These are phyloP conservation scores for Umbilicus rupestris DNA, from an alignment of 164 flowering plant species.

Conservation along the genomic window DNA sequence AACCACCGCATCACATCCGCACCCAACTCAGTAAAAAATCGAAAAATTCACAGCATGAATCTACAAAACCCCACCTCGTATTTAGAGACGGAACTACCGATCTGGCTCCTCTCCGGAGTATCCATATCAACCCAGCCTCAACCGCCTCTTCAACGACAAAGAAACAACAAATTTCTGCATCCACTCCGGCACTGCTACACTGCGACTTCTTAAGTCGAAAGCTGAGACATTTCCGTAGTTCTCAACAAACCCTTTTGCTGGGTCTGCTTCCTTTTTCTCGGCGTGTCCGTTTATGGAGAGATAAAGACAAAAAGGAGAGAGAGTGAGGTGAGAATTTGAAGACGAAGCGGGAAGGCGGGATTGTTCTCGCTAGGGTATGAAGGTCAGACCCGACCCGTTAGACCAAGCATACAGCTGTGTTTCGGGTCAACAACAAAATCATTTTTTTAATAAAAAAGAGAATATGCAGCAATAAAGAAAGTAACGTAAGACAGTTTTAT, in stretches of 20 bases:
- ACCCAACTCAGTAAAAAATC: too few species aligned
- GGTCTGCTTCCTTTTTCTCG: not conserved
- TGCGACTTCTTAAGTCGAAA: too few species aligned
- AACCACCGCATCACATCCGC: not conserved
- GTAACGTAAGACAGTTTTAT: too few species aligned
- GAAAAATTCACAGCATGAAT: not conserved
- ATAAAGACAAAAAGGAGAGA: not conserved
- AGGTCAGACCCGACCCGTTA: not conserved
- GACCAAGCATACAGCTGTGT: not conserved
- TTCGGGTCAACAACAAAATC: not conserved
- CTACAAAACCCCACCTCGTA: constrained; percentile 47
- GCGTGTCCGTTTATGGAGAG: constrained; percentile 5
- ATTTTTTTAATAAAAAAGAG: not conserved
- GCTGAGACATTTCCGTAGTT: constrained; percentile 1
- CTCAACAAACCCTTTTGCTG: not conserved
- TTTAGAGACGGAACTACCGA: constrained; percentile 44
- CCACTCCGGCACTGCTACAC: not conserved
- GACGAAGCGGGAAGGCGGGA: constrained; percentile 8
- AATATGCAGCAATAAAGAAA: not conserved
- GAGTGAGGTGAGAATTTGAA: constrained; percentile 6
- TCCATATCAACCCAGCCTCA: too few species aligned
- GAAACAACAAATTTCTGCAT: too few species aligned
- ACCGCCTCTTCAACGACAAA: not conserved
- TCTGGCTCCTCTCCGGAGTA: constrained; percentile 69
- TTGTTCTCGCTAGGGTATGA: constrained; percentile 1